A percentile compares a stretch with the other conserved stretches of the same genome.
phyloP scores from a whole-genome alignment of 2,329 filamentous ascomycete genomes.

The Microcyclospora pomicola region DNA sequence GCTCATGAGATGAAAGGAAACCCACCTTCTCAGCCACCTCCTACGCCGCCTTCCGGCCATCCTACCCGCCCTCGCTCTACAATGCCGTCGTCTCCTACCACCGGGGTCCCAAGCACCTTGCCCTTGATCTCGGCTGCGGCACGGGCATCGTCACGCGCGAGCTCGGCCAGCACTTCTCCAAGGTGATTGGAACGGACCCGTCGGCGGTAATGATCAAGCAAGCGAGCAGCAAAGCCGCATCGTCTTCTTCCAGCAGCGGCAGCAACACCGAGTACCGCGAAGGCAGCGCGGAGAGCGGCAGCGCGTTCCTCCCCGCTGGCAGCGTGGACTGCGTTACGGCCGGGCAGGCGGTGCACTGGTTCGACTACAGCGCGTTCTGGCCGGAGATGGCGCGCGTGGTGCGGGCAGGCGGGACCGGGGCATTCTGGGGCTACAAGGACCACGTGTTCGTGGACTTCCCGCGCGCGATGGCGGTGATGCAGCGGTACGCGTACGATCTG shows the following conservation, averaged over 20 bases:
- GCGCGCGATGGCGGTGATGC: slow-evolving; percentile 39
- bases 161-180: slow-evolving; percentile 39
- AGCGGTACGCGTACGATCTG: slow-evolving; percentile 41
- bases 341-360: slow-evolving; percentile 53
- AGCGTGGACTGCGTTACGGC: slow-evolving; percentile 40
- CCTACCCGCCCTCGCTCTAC: slow-evolving; percentile 44
- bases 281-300: slow-evolving; percentile 38
- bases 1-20: slow-evolving; percentile 29
- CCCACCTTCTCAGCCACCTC: slow-evolving; percentile 41
- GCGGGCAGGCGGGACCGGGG: slow-evolving; percentile 43
- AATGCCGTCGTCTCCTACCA: slow-evolving; percentile 42
- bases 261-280: slow-evolving; percentile 37
- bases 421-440: slow-evolving; percentile 55
- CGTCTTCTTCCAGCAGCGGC: slow-evolving; percentile 1
- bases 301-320: slow-evolving; percentile 32
- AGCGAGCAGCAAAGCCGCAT: slow-evolving; percentile 13
- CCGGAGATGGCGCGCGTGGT: slow-evolving; percentile 41
- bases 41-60: slow-evolving; percentile 48
- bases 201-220: slow-evolving; percentile 40
- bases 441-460: slow-evolving; percentile 43
- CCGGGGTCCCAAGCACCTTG: slow-evolving; percentile 24
- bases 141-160: slow-evolving; percentile 45
- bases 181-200: slow-evolving; percentile 42
- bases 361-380: slow-evolving; percentile 44
- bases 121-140: slow-evolving; percentile 50